Percentiles rank a stretch among this genome's conserved stretches.
These are phyloP conservation scores for Trypanosoma platydactyli DNA, from an alignment of 208 protist genomes.

Conservation along the genomic window DNA sequence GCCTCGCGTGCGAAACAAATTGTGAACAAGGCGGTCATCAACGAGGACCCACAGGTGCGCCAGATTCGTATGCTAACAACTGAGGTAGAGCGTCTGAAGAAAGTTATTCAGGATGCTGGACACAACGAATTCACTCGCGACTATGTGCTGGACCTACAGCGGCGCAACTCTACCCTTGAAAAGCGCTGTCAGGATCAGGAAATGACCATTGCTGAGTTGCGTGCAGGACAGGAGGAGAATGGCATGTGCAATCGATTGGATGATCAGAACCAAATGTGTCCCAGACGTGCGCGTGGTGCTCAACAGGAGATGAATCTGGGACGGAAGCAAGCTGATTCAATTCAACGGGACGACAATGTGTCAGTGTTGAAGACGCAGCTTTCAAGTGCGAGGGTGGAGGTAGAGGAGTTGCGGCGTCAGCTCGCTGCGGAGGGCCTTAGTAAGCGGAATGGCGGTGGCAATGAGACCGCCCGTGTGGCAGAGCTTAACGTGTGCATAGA, in stretches of 20 bases:
- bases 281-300: constrained; percentile 2
- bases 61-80: constrained; percentile 69
- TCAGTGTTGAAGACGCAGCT: neutral
- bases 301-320: constrained; percentile 12
- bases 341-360: neutral
- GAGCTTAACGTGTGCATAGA: constrained; percentile 16
- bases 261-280: constrained; percentile 19
- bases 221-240: constrained; percentile 16
- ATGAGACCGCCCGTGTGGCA: neutral
- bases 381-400: neutral
- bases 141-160: constrained; percentile 20
- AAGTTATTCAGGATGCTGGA: constrained; percentile 38
- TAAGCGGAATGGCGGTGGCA: neutral
- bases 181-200: constrained; percentile 43
- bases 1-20: constrained; percentile 91
- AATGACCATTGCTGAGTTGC: constrained; percentile 21
- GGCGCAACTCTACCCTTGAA: constrained; percentile 26
- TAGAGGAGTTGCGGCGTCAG: constrained; percentile 6
- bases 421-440: neutral
- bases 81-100: constrained; percentile 66
- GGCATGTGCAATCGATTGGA: constrained; percentile 24
- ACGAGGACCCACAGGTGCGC: constrained; percentile 90
- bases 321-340: neutral
- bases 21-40: constrained; percentile 86
- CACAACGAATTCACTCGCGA: constrained; percentile 20